Conservation (phyloP, 129 eudicot genomes). For the Artemisia argyi region DNA sequence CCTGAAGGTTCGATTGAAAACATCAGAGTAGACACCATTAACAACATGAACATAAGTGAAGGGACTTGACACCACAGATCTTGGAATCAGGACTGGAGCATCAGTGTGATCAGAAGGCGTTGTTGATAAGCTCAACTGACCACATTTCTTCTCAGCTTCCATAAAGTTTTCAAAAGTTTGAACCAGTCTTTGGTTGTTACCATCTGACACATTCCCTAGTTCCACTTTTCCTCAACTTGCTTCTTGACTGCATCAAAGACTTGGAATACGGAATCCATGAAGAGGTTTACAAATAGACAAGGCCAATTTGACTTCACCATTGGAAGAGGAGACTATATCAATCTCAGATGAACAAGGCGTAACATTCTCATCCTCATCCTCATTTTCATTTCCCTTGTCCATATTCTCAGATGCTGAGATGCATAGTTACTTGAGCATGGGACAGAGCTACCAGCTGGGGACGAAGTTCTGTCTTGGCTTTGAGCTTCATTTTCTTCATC, state of each 20-base stretch:
- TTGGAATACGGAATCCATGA: conserved; percentile 28
- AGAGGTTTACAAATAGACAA: conserved; percentile 31
- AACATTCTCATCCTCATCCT: conserved; percentile 16
- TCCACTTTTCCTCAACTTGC: conserved; percentile 42
- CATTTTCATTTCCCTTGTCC: conserved; percentile 26
- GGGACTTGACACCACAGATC: conserved; percentile 20
- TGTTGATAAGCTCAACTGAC: conserved; percentile 2
- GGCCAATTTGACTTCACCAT: conserved; percentile 46
- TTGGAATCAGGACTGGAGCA: conserved; percentile 33
- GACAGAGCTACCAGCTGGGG: too few species aligned
- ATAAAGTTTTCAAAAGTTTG: conserved; percentile 15
- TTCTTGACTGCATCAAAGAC: conserved; percentile 37
- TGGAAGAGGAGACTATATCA: conserved; percentile 45
- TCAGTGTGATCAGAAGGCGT: not conserved
- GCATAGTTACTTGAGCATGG: too few species aligned
- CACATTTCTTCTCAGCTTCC: conserved; percentile 10
- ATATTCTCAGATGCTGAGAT: not conserved
- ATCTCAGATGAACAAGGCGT: conserved; percentile 23
- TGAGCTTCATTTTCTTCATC: too few species aligned
- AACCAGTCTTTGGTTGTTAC: conserved; percentile 1
- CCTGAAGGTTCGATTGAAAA: conserved; percentile 5
- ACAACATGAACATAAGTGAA: conserved; percentile 14
- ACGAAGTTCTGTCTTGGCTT: too few species aligned
- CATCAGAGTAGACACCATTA: not conserved
- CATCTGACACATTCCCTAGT: conserved; percentile 12